phyloP scores from a whole-genome alignment of 306 rosid species.

The peach (Prunus persica) region Prunus_persica_NCBIv2 NC_034016.1:18976001-18976500 shows the following conservation, averaged over 20 bases:
- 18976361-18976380: conserved; percentile 49
- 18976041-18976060: conserved; percentile 7
- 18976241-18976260: conserved; percentile 36
- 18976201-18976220: conserved; percentile 34
- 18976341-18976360: conserved; percentile 90
- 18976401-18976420: conserved; percentile 48
- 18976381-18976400: conserved; percentile 74
- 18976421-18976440: conserved; percentile 35
- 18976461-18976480: background rate
- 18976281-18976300: background rate
- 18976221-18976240: conserved; percentile 47
- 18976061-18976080: background rate
- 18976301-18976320: background rate
- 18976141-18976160: conserved; percentile 16
- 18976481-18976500: background rate
- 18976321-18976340: conserved; percentile 14
- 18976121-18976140: background rate
- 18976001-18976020: conserved; percentile 29
- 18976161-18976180: conserved; percentile 31
- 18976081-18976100: background rate
- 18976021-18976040: conserved; percentile 39
- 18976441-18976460: conserved; percentile 1
- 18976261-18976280: background rate
- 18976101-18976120: background rate
- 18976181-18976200: conserved; percentile 18